These are phyloP conservation scores for Lachnellula subtilissima DNA, from an alignment of 2,329 filamentous ascomycete species.

Conservation along the genomic window DNA sequence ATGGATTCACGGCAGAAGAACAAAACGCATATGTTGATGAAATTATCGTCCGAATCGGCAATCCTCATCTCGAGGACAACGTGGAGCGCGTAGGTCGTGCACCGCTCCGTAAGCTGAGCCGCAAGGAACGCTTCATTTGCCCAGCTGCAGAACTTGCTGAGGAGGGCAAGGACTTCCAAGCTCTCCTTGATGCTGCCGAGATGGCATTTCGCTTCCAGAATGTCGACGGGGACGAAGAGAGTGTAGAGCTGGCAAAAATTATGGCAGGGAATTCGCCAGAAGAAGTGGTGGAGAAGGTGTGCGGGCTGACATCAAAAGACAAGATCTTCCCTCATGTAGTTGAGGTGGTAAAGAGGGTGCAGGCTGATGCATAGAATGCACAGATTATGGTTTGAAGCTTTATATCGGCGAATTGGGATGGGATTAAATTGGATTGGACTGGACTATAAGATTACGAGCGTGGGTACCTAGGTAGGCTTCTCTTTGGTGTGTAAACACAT, in stretches of 20 bases:
- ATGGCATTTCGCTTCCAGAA: constrained; percentile 95
- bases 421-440: constrained; percentile 6
- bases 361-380: constrained; percentile 41
- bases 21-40: constrained; percentile 86
- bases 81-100: constrained; percentile 95
- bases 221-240: constrained; percentile 87
- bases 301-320: constrained; percentile 71
- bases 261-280: constrained; percentile 70
- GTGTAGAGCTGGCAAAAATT: constrained; percentile 76
- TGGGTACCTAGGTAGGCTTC: background rate
- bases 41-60: constrained; percentile 89
- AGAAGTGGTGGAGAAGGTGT: constrained; percentile 74
- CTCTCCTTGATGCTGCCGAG: constrained; percentile 77
- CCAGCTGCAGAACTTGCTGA: constrained; percentile 88
- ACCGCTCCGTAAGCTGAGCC: constrained; percentile 85
- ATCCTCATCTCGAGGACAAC: constrained; percentile 85
- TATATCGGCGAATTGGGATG: constrained; percentile 3
- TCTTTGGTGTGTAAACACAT: background rate
- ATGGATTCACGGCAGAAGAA: constrained; percentile 67
- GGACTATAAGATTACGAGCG: background rate
- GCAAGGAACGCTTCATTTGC: constrained; percentile 93
- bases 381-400: background rate
- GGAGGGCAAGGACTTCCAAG: constrained; percentile 65
- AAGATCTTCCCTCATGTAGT: constrained; percentile 73
- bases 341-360: constrained; percentile 76